Evolutionary conservation across 768 basidiomycete genomes (phyloP), one percentile per base, ranked within the genome.

Genomic region (Fomitopsis serialis): DNA sequence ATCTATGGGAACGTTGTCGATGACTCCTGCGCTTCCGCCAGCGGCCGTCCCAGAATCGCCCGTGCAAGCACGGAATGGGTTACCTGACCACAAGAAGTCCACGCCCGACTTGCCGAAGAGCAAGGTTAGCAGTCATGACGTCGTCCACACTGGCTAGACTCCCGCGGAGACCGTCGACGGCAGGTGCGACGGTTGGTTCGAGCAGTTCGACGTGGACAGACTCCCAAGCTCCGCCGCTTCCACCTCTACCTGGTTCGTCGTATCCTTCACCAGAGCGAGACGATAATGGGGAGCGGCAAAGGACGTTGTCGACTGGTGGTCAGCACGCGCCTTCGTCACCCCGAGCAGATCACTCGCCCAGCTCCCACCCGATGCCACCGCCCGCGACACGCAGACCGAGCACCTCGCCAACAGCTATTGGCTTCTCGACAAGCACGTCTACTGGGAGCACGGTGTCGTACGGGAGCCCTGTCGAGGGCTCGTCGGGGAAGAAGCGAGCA

Each of bases 101-200:
- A 36, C 59, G n/a, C 58, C 58, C 23, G 58, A 63, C 21, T 46
- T 61, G 8, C 21, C 57, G 42, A 19, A 48, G n/a, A 58, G 36
- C 46, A 27, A 43, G 15, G 48, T 32, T 21, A 40, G 47, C 36
- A 55, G 53, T 44, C 48, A 48, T 50, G 32, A 54, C 46, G 35
- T 24, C 40, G 22, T 25, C 54, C 22, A 22, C 40, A 1, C 53
- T 42, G 27, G 34, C 62, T 54, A 64, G 53, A 59, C 42, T 64
- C 0, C 52, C 59, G 6, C 50, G 56, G 12, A 70, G 77, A 21
- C 74, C 77, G 25, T 67, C 75, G 15, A 77, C 77, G 11, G 72
- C 75, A 45, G 66, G 69, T n/a, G 68, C 70, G 22, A 27, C 60
- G 11, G 54, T 23, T 27, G 37, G 40, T 25, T 43, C 47, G 29